A percentile compares a stretch with the other conserved stretches of the same genome.
These are phyloP conservation scores for Saururus chinensis DNA, from an alignment of 164 flowering plant genomes.

Conservation along the genomic window DNA sequence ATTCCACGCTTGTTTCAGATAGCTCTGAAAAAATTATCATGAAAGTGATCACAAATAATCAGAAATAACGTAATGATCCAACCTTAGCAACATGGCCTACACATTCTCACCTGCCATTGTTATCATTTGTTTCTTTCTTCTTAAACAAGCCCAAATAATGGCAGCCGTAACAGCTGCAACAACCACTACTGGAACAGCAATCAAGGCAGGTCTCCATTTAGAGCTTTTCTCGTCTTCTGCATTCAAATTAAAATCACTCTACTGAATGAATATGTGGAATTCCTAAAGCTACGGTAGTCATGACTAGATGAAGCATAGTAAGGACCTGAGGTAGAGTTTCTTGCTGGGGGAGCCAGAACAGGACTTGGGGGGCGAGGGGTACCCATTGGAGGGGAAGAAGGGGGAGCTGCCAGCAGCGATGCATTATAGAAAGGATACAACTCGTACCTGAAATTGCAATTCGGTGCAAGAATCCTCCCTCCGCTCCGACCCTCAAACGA, in stretches of 20 bases:
- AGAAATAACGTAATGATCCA: too few species aligned
- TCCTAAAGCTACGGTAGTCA: neutral
- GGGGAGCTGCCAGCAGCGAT: neutral
- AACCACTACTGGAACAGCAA: neutral
- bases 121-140: neutral
- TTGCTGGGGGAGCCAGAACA: neutral
- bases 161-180: neutral
- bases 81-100: too few species aligned
- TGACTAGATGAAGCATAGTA: neutral
- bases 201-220: neutral
- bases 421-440: neutral
- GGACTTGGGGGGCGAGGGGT: neutral
- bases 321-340: neutral
- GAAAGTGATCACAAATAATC: too few species aligned
- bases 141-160: neutral
- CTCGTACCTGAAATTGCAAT: slow-evolving; percentile 23
- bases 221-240: neutral
- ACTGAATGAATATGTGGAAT: too few species aligned
- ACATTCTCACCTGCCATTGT: too few species aligned
- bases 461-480: slow-evolving; percentile 12
- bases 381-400: slow-evolving; percentile 1
- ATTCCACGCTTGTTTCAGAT: too few species aligned
- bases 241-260: too few species aligned
- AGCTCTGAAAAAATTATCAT: too few species aligned
- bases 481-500: slow-evolving; percentile 8